Base-by-base conservation (phyloP, 345 rosid species). In the Corchorus capsularis region DNA sequence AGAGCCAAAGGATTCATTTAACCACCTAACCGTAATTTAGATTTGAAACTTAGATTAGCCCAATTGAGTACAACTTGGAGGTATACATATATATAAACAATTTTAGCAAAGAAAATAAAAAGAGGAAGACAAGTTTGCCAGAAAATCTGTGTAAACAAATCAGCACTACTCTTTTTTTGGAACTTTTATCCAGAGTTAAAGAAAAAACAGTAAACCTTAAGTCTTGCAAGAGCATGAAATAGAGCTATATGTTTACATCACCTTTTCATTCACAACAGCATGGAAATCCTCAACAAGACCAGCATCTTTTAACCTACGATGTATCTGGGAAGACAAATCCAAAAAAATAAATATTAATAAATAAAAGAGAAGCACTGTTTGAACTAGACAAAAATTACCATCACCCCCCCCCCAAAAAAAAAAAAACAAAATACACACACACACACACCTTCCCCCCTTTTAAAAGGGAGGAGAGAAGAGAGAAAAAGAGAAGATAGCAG, bases 221-320 rank as follows among this genome's bases (percentile, higher is more conserved):
- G 16, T 47, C 72, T 68, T 27, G 55, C 41, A 52, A 53, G 57
- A 70, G 32, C 60, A 69, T 53, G 16, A 49, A 70, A 9, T 0
- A 35, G 63, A 71, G 54, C 35, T 20, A 71, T n/a, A 71, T 13
- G 15, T 71, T 64, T 61, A 37, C 7, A 74, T 80, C 64, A 92
- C 97, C 97, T 89, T 96, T 75, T 81, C 87, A 81, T 93, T 86
- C 83, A 93, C 93, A 79, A 84, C 82, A 73, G 94, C 94, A 54
- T 86, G 90, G 80, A 92, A 90, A 84, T 91, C 94, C 81, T 88
- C 93, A 66, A 88, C 94, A 3, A 90, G 64, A 69, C 82, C 83
- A 66, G 92, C 91, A 81, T 93, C 94, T 83, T 84, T 92, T 88
- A 96, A 88, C 74, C 96, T 91, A 74, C 77, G 79, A 82, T 85